phyloP scores from a whole-genome alignment of 208 protist genomes.

The Trypanosoma lewisi region DNA sequence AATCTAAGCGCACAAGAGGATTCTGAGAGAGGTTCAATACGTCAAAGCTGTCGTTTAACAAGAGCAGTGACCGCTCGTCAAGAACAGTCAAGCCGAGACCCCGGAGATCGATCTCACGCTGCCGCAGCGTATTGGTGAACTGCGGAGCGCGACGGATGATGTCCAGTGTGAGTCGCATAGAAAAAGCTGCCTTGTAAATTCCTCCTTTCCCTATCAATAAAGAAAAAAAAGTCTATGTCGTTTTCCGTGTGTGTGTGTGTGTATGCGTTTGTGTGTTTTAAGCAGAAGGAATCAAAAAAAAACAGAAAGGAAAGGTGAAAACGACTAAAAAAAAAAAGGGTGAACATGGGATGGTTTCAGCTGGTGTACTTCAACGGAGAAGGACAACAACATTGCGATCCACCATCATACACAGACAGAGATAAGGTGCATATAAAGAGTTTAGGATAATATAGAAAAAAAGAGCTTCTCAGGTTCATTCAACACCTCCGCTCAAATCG shows the following conservation, averaged over 20 bases:
- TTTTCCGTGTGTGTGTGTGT: neutral
- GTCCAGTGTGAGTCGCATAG: slow-evolving; percentile 80
- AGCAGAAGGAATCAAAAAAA: neutral
- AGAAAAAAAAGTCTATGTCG: neutral
- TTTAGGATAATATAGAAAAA: too few species aligned
- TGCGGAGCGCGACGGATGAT: slow-evolving; percentile 75
- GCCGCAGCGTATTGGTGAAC: slow-evolving; percentile 79
- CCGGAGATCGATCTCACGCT: slow-evolving; percentile 85
- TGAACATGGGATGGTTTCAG: too few species aligned
- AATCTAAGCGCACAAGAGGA: slow-evolving; percentile 68
- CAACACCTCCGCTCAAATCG: neutral
- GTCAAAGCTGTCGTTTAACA: slow-evolving; percentile 80
- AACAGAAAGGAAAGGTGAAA: neutral
- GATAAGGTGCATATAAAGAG: too few species aligned
- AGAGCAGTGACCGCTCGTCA: slow-evolving; percentile 64
- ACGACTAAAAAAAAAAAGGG: neutral
- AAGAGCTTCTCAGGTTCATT: neutral
- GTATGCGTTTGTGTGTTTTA: neutral
- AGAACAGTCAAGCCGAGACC: slow-evolving; percentile 74
- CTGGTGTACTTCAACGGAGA: too few species aligned
- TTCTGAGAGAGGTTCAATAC: slow-evolving; percentile 85
- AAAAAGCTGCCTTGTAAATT: neutral
- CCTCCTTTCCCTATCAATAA: neutral
- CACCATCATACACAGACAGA: too few species aligned
- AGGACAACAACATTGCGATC: too few species aligned